Percentiles rank a stretch among this genome's conserved stretches.
These are phyloP conservation scores for Pterocarpus santalinus DNA, from an alignment of 306 rosid genomes.

Conservation along the genomic window DNA sequence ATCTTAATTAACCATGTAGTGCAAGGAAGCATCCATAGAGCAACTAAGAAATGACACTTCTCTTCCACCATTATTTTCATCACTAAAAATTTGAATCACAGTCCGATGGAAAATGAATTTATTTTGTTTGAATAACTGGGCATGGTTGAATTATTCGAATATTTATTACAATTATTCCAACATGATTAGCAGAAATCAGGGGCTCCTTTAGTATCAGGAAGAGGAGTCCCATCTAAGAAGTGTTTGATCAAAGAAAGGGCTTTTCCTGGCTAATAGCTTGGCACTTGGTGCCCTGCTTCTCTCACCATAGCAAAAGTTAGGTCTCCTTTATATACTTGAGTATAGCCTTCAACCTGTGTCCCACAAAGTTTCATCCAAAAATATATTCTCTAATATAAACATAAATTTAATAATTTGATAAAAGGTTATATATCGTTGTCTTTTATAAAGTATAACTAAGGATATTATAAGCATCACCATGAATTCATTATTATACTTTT, in stretches of 20 bases:
- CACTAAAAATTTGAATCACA: too few species aligned
- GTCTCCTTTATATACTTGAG: conserved; percentile 68
- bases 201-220: conserved; percentile 50
- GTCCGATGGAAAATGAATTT: too few species aligned
- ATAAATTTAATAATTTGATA: background rate
- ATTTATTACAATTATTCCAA: background rate
- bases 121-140: too few species aligned
- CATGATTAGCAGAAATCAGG: background rate
- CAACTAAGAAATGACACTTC: too few species aligned
- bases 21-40: too few species aligned
- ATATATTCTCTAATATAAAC: background rate
- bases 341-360: conserved; percentile 75
- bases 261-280: conserved; percentile 78
- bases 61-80: too few species aligned
- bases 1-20: too few species aligned
- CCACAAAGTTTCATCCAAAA: background rate
- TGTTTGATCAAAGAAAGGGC: conserved; percentile 73
- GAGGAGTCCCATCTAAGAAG: conserved; percentile 70
- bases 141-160: too few species aligned
- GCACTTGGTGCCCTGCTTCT: conserved; percentile 90
- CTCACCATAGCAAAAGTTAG: conserved; percentile 80
- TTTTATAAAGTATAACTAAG: background rate
- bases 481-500: too few species aligned
- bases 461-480: too few species aligned
- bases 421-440: background rate